Conservation (phyloP, 768 basidiomycete species). For the Leccinum obscurum region DNA sequence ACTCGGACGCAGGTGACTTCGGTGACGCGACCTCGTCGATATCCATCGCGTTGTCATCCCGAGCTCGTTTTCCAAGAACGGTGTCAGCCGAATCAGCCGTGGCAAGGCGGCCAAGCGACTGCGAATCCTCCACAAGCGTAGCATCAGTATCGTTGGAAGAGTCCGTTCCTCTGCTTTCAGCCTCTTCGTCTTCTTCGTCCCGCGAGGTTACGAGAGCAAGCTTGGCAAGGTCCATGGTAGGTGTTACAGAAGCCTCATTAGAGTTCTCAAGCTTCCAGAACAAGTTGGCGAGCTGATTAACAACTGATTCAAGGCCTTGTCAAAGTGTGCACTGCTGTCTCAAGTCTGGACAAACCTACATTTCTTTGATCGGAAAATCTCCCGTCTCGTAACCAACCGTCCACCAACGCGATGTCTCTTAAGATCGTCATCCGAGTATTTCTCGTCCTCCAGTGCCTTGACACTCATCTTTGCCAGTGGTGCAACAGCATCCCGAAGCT, state of each 20-base stretch:
- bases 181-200: constrained; percentile 86
- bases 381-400: constrained; percentile 73
- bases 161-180: constrained; percentile 69
- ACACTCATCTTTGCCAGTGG: constrained; percentile 55
- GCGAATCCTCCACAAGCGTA: constrained; percentile 79
- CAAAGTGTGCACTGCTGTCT: constrained; percentile 7
- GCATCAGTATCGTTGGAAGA: constrained; percentile 88
- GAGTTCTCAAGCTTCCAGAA: constrained; percentile 76
- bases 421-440: constrained; percentile 77
- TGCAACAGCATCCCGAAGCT: constrained; percentile 74
- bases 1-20: constrained; percentile 31
- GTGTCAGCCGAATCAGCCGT: constrained; percentile 42
- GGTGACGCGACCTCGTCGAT: constrained; percentile 45
- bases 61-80: constrained; percentile 69
- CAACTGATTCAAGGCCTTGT: constrained; percentile 50
- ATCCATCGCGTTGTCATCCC: constrained; percentile 54
- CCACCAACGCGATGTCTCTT: constrained; percentile 88
- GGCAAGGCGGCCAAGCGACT: constrained; percentile 28
- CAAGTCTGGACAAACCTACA: constrained; percentile 51
- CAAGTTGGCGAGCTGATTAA: constrained; percentile 73
- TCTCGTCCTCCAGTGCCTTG: constrained; percentile 64
- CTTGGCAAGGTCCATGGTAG: constrained; percentile 84
- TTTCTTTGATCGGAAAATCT: constrained; percentile 81
- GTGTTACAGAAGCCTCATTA: constrained; percentile 69
- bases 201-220: constrained; percentile 87